A percentile compares a stretch with the other conserved stretches of the same genome.
Conservation (phyloP, 1,284 basidiomycete genomes). For the Leccinum subrobustum region DNA sequence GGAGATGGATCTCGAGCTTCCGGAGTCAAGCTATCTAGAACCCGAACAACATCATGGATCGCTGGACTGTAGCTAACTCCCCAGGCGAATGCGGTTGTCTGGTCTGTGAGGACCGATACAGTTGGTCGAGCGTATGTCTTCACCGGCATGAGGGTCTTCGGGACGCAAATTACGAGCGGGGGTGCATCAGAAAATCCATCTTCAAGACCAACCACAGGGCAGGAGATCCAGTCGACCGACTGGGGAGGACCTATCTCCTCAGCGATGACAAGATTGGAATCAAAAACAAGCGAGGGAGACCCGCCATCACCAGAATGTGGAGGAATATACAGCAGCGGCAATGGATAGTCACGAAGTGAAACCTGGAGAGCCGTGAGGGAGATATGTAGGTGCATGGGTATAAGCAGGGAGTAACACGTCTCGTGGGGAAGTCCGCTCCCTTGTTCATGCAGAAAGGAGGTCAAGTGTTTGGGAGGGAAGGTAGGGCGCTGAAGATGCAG, state of each 20-base stretch:
- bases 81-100: slow-evolving; percentile 83
- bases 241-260: slow-evolving; percentile 82
- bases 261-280: slow-evolving; percentile 83
- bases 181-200: slow-evolving; percentile 53
- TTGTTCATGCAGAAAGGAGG: slow-evolving; percentile 71
- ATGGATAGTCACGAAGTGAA: slow-evolving; percentile 79
- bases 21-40: slow-evolving; percentile 82
- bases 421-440: slow-evolving; percentile 72
- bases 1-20: slow-evolving; percentile 87
- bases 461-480: slow-evolving; percentile 56
- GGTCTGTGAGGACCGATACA: slow-evolving; percentile 65
- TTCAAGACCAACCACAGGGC: slow-evolving; percentile 56
- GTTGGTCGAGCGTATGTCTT: slow-evolving; percentile 87
- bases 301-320: slow-evolving; percentile 35
- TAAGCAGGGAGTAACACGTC: slow-evolving; percentile 75
- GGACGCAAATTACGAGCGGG: slow-evolving; percentile 67
- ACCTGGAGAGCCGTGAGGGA: slow-evolving; percentile 62
- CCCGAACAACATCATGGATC: slow-evolving; percentile 84
- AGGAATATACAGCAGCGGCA: slow-evolving; percentile 67
- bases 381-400: slow-evolving; percentile 83
- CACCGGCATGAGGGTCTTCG: slow-evolving; percentile 94
- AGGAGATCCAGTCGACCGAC: slow-evolving; percentile 74
- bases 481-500: slow-evolving; percentile 64
- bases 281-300: slow-evolving; percentile 60
- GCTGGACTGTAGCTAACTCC: slow-evolving; percentile 87